phyloP scores from a whole-genome alignment of 2,329 filamentous ascomycete species.

The Pseudocercospora fuligena region DNA sequence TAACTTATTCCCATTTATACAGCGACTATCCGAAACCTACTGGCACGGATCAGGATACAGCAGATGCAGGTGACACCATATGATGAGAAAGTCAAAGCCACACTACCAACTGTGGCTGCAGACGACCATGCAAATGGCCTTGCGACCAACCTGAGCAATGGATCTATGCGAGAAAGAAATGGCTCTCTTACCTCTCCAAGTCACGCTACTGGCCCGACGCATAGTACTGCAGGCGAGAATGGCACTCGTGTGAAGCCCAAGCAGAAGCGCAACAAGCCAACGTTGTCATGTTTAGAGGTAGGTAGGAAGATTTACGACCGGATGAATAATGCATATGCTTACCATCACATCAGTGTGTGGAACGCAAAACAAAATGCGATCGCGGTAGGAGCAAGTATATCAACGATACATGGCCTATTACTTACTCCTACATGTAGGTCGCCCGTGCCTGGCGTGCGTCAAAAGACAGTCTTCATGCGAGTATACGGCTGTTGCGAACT shows the following conservation, averaged over 20 bases:
- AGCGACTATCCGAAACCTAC: not conserved
- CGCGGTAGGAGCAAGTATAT: conserved; percentile 43
- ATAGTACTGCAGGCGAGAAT: not conserved
- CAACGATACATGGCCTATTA: not conserved
- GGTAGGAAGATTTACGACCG: no score
- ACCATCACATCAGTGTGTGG: conserved; percentile 62
- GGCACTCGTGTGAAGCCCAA: conserved; percentile 48
- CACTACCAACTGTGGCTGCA: not conserved
- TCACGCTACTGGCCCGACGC: not conserved
- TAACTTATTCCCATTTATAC: conserved; percentile 7
- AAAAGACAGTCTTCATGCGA: conserved; percentile 77
- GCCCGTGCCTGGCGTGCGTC: conserved; percentile 67
- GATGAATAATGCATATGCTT: no score
- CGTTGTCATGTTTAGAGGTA: conserved; percentile 77
- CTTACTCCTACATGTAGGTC: conserved; percentile 44
- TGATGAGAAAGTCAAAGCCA: conserved; percentile 1
- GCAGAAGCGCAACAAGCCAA: conserved; percentile 85
- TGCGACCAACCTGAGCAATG: not conserved
- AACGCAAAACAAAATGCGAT: conserved; percentile 85
- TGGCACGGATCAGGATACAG: not conserved
- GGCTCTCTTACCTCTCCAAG: not conserved
- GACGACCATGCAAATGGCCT: conserved; percentile 6
- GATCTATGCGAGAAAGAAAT: not conserved
- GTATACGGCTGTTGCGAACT: conserved; percentile 76
- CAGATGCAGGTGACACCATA: conserved; percentile 13